phyloP scores from a whole-genome alignment of 2,329 filamentous ascomycete species.

The Coleophoma eucalyptorum region DNA sequence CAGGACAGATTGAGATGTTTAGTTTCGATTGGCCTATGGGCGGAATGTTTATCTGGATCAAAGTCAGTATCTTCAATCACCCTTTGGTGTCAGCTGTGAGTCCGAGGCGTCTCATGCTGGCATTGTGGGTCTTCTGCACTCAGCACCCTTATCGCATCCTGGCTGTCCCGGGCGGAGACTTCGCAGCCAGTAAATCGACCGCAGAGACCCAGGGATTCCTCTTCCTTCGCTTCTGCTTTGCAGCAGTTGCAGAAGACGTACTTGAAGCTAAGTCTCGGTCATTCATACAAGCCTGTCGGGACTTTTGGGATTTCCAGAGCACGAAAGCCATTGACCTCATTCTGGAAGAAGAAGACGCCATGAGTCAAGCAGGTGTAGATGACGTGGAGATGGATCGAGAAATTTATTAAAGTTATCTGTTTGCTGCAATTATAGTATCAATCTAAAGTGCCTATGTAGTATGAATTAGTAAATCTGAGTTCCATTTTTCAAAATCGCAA shows the following conservation, averaged over 20 bases:
- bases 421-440: background rate
- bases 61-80: constrained; percentile 65
- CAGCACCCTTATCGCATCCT: background rate
- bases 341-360: background rate
- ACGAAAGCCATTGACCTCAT: background rate
- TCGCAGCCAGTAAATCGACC: background rate
- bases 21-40: constrained; percentile 74
- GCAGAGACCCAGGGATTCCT: constrained; percentile 59
- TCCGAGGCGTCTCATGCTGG: constrained; percentile 19
- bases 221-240: constrained; percentile 76
- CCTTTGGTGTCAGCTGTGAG: constrained; percentile 43
- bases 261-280: background rate
- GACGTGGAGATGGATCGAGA: background rate
- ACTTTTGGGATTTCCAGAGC: background rate
- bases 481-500: too few species aligned
- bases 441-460: background rate
- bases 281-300: background rate
- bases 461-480: too few species aligned
- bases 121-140: background rate
- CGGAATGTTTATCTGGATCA: constrained; percentile 87
- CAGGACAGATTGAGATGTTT: constrained; percentile 68
- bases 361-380: background rate
- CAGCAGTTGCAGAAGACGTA: constrained; percentile 64
- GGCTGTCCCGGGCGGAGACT: background rate
- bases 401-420: background rate